phyloP scores from a whole-genome alignment of 2,329 filamentous ascomycete species.

The Xylariaceae sp. region DNA sequence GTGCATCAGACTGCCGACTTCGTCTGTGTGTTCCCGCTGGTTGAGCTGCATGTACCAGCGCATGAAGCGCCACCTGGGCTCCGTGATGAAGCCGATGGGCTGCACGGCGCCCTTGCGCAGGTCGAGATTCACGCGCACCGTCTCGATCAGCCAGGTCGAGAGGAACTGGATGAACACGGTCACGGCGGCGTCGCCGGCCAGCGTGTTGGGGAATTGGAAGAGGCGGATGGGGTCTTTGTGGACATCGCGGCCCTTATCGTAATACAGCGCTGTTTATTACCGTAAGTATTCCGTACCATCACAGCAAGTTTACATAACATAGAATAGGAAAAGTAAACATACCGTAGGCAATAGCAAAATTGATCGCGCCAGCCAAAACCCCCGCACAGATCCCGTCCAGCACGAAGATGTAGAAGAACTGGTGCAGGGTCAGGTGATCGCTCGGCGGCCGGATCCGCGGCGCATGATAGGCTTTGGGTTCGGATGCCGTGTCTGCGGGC shows the following conservation, averaged over 20 bases:
- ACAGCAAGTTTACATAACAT: no score
- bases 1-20: constrained; percentile 27
- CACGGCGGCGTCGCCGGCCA: constrained; percentile 45
- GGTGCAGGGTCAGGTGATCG: constrained; percentile 37
- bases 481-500: constrained; percentile 6
- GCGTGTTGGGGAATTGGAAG: constrained; percentile 45
- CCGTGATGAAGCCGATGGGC: constrained; percentile 41
- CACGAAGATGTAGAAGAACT: constrained; percentile 45
- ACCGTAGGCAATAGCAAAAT: constrained; percentile 50
- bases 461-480: constrained; percentile 2
- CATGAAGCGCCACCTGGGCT: constrained; percentile 32
- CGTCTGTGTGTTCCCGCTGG: constrained; percentile 25
- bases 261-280: constrained; percentile 42
- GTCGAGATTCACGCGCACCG: constrained; percentile 44
- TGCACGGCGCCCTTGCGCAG: constrained; percentile 41
- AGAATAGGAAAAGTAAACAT: no score
- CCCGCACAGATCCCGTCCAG: constrained; percentile 44
- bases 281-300: no score
- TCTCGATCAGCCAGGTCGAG: constrained; percentile 48
- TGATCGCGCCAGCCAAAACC: constrained; percentile 44
- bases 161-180: constrained; percentile 48
- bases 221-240: constrained; percentile 39
- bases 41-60: constrained; percentile 45
- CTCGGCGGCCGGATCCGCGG: constrained; percentile 32
- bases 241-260: constrained; percentile 29